A percentile compares a stretch with the other conserved stretches of the same genome.
Conservation (phyloP, 2,329 filamentous ascomycete species). For the Alternaria rosae region DNA sequence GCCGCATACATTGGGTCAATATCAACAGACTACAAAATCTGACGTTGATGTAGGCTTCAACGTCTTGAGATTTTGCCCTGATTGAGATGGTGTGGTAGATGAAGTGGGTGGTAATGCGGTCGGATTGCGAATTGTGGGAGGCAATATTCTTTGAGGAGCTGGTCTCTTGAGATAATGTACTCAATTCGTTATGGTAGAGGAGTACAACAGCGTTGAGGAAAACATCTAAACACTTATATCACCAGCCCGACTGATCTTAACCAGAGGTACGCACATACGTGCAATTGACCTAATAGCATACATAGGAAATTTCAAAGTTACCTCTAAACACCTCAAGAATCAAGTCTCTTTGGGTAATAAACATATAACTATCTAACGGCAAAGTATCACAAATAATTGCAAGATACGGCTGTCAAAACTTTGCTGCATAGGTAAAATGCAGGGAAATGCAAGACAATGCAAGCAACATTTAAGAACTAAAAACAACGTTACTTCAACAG, state of each 20-base stretch:
- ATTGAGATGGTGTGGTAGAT: conserved; percentile 16
- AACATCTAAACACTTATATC: neutral
- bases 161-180: neutral
- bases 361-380: neutral
- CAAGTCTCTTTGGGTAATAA: neutral
- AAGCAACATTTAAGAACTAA: no score
- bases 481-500: no score
- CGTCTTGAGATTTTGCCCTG: neutral
- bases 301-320: neutral
- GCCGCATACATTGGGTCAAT: neutral
- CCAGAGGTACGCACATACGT: neutral
- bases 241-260: no score
- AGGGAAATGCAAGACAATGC: neutral
- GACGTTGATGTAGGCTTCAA: neutral
- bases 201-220: neutral
- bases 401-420: neutral
- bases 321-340: neutral
- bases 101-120: neutral
- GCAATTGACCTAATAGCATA: neutral
- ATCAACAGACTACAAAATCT: neutral
- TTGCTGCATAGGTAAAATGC: neutral
- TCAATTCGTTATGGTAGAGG: no score
- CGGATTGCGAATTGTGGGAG: neutral
- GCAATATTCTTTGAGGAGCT: neutral
- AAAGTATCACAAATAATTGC: neutral